These are phyloP conservation scores for Luzula sylvatica DNA, from an alignment of 176 grass and related monocot genomes.

Conservation along the genomic window DNA sequence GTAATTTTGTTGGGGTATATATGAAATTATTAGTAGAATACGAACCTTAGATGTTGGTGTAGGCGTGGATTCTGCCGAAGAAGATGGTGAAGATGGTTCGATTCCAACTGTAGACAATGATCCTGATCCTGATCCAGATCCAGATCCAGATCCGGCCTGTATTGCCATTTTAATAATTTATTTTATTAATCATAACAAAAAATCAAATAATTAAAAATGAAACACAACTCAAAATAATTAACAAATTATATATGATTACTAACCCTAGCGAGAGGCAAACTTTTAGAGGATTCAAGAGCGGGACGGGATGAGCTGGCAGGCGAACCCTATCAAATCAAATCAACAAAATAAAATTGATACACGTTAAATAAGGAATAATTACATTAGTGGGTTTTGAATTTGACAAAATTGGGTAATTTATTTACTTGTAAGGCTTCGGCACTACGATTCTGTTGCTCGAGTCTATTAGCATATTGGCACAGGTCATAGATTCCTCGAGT, in stretches of 20 bases:
- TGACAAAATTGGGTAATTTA: neutral
- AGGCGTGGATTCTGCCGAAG: conserved; percentile 1
- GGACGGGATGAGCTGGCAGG: conserved; percentile 17
- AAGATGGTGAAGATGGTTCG: conserved; percentile 9
- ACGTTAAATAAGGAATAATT: neutral
- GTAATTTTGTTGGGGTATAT: neutral
- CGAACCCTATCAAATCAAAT: conserved; percentile 5
- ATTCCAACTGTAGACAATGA: neutral
- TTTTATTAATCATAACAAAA: no score
- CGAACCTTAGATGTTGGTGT: conserved; percentile 15
- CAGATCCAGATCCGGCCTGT: no score
- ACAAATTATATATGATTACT: neutral
- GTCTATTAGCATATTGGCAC: conserved; percentile 64
- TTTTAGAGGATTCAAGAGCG: conserved; percentile 15
- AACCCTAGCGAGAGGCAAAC: conserved; percentile 16
- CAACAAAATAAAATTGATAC: neutral
- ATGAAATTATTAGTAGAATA: neutral
- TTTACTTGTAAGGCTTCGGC: conserved; percentile 45
- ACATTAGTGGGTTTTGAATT: no score
- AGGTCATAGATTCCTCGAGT: conserved; percentile 69
- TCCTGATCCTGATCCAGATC: no score
- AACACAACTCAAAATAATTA: no score
- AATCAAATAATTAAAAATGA: no score
- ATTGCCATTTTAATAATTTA: no score
- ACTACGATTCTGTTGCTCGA: conserved; percentile 55